Evolutionary conservation across 2,329 filamentous ascomycete species (phyloP), one percentile per base, ranked within the genome.

Genomic region (Paecilomyces dactylethromorphus): DNA sequence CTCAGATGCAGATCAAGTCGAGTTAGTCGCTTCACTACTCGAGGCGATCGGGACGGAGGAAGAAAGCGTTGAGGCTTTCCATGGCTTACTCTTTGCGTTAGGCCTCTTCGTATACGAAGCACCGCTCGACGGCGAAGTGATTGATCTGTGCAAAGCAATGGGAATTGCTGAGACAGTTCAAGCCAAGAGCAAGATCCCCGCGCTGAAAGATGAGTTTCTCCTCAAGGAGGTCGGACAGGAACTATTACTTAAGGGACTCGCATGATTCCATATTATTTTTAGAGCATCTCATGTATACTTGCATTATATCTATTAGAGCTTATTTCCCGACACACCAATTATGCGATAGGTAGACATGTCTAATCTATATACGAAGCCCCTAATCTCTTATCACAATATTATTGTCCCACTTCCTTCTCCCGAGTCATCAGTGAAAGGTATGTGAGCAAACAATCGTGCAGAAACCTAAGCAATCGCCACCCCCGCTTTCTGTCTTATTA

Each of bases 1-100:
- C 2, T 78, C 85, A 0, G 88, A 91, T 39, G 83, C 81, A 2
- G 86, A 89, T 59, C 88, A 94, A 68, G 84, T 95, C 1, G 92
- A 96, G 72, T 78, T 97, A 4, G 85, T 89, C 0, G 92, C 92
- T 0, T 89, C 90, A 0, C 76, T 94, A 7, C 76, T 96, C 1
- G 92, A 97, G 73, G 88, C 89, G 1, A 84, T 93, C 0, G 71
- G 71, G 18, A 73, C 74, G 5, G 82, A 85, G 60, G 73, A 73
- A 53, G 71, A 82, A 63, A 82, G 76, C 70, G 72, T 72, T 11
- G 92, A 96, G 66, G 89, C 89, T 0, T 74, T 92, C 13, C 89
- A 89, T 68, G 91, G 91, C 0, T 85, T 92, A 72, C 67, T 96
- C 33, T 79, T 92, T 15, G 88, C 89, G 1, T 72, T 96, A 18